These are phyloP conservation scores for Phytophthora tubulina DNA, from an alignment of 352 stramenopile genomes.

Conservation along the genomic window DNA sequence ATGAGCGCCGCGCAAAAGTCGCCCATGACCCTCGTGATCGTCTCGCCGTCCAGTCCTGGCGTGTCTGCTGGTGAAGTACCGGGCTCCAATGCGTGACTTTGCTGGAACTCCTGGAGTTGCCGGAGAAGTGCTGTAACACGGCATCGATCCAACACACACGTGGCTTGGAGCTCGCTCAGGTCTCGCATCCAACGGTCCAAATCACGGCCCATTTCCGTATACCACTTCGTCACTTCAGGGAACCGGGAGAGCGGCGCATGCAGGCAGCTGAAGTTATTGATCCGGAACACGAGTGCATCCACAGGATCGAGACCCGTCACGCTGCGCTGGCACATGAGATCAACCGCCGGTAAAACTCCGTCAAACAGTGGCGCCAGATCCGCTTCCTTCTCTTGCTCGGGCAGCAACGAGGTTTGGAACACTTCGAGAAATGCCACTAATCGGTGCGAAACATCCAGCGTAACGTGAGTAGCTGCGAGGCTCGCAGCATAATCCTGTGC, in stretches of 20 bases:
- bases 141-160: constrained; percentile 58
- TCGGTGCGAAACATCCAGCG: constrained; percentile 67
- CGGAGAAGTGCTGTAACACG: constrained; percentile 49
- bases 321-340: constrained; percentile 61
- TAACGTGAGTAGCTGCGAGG: constrained; percentile 63
- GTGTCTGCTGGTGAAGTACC: constrained; percentile 21
- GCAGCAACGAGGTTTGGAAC: constrained; percentile 65
- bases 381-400: constrained; percentile 58
- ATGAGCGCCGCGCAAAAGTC: constrained; percentile 60
- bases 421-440: constrained; percentile 68
- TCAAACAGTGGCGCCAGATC: constrained; percentile 69
- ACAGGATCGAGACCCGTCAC: constrained; percentile 46
- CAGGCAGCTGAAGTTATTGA: constrained; percentile 82
- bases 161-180: constrained; percentile 59
- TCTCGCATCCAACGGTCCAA: constrained; percentile 49
- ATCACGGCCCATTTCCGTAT: constrained; percentile 39
- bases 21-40: constrained; percentile 63
- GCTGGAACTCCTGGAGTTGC: constrained; percentile 52
- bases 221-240: constrained; percentile 54
- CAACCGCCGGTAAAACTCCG: constrained; percentile 52
- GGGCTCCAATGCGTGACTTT: constrained; percentile 29
- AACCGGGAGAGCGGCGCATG: constrained; percentile 58
- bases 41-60: constrained; percentile 54
- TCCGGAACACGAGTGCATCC: constrained; percentile 71
- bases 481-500: constrained; percentile 71